Evolutionary conservation across 805 yeast species (phyloP), one percentile per base, ranked within the genome.

Genomic region (Saccharomycopsis sp.): DNA sequence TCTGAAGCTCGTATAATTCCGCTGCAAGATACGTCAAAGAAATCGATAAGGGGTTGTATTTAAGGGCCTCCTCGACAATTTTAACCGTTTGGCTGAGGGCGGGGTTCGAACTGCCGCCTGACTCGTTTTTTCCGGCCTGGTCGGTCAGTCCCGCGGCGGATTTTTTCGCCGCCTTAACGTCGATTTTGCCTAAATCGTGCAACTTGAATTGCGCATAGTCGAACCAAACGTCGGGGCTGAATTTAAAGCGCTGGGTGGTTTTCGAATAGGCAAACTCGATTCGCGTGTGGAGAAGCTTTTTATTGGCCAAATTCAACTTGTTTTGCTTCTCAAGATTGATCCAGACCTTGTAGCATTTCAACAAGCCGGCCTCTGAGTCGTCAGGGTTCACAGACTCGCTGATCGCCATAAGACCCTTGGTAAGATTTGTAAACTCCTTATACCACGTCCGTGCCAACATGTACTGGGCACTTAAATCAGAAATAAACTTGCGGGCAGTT

Each of bases 361-460:
- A 20, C 14, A 20, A 21, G 29, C 66, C 67, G 15, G 64, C 54
- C 37, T 68, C 57, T 40, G 64, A 63, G 3, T 66, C 62, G 15
- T 70, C 70, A 2, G 63, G 54, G 23, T 72, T 72, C 59, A 83
- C 71, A 12, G 46, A 18, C 8, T 41, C 50, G 12, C 20, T 50
- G 12, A 16, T 50, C 14, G 34, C 34, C 56, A 73, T 73, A 8
- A 88, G 66, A 20, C 78, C 80, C 41, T 73, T 71, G 0, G 89
- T 81, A 2, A 85, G 62, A 61, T 81, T 80, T 12, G 77, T 74
- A 79, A 90, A 81, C 66, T 89, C 96, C 48, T 81, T 83, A 61
- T 82, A 81, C 72, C 87, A 77, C 0, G 94, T 79, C 61, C 97
- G 78, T 1, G 97, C 91, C 63, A 80, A 83, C 97, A 92, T 89